Evolutionary conservation across 2,329 filamentous ascomycete genomes (phyloP).

Genomic region (Arachnomyces sp.): DNA sequence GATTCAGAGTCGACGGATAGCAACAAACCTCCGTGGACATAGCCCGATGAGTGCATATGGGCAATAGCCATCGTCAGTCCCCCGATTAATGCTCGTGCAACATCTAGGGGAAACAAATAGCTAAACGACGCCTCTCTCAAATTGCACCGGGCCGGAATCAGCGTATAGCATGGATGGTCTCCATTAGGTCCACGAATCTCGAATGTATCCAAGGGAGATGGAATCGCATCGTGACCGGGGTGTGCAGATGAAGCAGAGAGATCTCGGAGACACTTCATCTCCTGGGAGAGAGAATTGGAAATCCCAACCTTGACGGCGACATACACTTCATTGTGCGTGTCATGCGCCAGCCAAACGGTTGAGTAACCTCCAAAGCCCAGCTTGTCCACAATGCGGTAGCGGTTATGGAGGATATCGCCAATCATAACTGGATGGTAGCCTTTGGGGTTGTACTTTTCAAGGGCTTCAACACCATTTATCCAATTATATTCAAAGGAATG

Average conservation of each 20-base stretch:
- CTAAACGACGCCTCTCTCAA: conserved; percentile 16
- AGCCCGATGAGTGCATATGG: conserved; percentile 17
- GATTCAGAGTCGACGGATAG: neutral
- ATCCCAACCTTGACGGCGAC: conserved; percentile 25
- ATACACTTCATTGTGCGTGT: conserved; percentile 19
- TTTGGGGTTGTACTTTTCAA: conserved; percentile 23
- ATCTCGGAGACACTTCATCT: conserved; percentile 16
- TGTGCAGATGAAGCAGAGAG: conserved; percentile 10
- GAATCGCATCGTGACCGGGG: conserved; percentile 4
- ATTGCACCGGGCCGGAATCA: conserved; percentile 14
- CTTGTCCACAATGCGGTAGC: conserved; percentile 35
- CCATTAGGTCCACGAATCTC: conserved; percentile 15
- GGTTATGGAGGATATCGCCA: conserved; percentile 19
- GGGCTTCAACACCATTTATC: conserved; percentile 21
- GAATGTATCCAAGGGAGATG: conserved; percentile 13
- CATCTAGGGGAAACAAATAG: conserved; percentile 11
- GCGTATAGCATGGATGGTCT: conserved; percentile 15
- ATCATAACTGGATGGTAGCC: conserved; percentile 28
- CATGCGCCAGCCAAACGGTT: conserved; percentile 35
- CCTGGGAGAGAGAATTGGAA: conserved; percentile 5
- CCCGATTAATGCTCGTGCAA: conserved; percentile 12
- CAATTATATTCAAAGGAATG: conserved; percentile 21
- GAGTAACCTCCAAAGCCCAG: conserved; percentile 35
- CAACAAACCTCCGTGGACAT: conserved; percentile 18
- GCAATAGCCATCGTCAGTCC: conserved; percentile 14